Evolutionary conservation across 495 filamentous ascomycete genomes (phyloP), one percentile per base, ranked within the genome.

Genomic region (Tuber indicum): DNA sequence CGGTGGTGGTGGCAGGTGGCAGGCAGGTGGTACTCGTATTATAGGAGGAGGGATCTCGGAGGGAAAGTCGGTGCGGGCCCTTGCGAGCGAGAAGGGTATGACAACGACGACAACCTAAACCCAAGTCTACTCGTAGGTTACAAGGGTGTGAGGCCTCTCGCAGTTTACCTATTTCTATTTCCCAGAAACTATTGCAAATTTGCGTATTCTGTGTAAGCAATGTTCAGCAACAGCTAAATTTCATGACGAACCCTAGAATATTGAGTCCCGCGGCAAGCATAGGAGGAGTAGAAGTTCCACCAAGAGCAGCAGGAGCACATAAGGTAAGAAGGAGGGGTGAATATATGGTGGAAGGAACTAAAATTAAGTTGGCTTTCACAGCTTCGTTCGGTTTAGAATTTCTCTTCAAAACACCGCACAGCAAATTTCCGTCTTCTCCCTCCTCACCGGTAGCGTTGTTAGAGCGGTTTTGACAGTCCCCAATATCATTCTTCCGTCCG

Each of bases 61-160:
- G 52, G n/a, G n/a, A 62, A 62, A 62, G 52, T 32, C 26, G 14
- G 58, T 66, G 36, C 58, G 36, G 17, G 58, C 26, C 58, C 26
- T 66, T 17, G 32, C 12, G 17, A 19, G 32, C 12, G 17, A 19
- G 58, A 66, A 66, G 58, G 58, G 58, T 66, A 66, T 36, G 58
- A 66, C 58, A 66, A 66, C 58, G 58, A 36, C 58, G 58, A 66
- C 58, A 32, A 66, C 58, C 58, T 36, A 32, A 66, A 66, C 26
- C 58, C 5, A 66, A 62, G 10, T 10, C 42, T 43, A 42, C 42
- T 32, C 3, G 42, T 42, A 47, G 17, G 16, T 26, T 66, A 66
- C 58, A 66, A 66, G 26, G 58, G 58, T 66, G 58, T 66, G 58
- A 14, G 58, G 16, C 32, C 26, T 26, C 26, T 32, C 26, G 58